Evolutionary conservation across 2,329 filamentous ascomycete species (phyloP).

Genomic region (Septoria linicola): DNA sequence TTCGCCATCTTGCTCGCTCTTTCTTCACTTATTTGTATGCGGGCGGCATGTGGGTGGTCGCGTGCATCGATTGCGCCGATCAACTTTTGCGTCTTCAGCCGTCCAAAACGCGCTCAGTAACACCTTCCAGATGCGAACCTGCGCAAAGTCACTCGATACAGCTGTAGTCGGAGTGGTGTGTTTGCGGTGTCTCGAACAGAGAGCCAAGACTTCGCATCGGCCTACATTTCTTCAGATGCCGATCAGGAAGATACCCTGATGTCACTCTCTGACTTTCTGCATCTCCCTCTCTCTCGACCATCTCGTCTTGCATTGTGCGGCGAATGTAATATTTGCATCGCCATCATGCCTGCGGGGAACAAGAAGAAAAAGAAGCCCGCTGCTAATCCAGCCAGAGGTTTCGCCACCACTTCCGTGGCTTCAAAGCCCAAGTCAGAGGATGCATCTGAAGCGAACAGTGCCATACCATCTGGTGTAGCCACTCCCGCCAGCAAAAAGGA

Average conservation of each 20-base stretch:
- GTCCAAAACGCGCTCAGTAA: too few relatives aligned
- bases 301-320: background rate
- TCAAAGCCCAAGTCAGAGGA: constrained; percentile 60
- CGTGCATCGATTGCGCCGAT: background rate
- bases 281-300: constrained; percentile 4
- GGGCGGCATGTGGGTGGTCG: constrained; percentile 1
- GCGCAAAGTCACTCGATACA: background rate
- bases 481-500: constrained; percentile 31
- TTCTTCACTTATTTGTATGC: background rate
- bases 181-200: constrained; percentile 1
- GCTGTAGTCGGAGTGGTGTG: background rate
- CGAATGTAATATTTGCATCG: constrained; percentile 23
- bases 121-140: background rate
- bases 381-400: constrained; percentile 84
- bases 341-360: constrained; percentile 14
- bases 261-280: constrained; percentile 1
- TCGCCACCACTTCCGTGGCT: constrained; percentile 86
- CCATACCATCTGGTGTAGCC: constrained; percentile 30
- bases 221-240: constrained; percentile 2
- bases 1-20: constrained; percentile 18
- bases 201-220: background rate
- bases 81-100: too few relatives aligned
- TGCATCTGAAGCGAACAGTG: constrained; percentile 31
- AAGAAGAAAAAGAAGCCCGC: constrained; percentile 87
- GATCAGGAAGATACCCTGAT: background rate